Conservation (phyloP, 305 asterid species). For the Coffea humblotiana region DNA sequence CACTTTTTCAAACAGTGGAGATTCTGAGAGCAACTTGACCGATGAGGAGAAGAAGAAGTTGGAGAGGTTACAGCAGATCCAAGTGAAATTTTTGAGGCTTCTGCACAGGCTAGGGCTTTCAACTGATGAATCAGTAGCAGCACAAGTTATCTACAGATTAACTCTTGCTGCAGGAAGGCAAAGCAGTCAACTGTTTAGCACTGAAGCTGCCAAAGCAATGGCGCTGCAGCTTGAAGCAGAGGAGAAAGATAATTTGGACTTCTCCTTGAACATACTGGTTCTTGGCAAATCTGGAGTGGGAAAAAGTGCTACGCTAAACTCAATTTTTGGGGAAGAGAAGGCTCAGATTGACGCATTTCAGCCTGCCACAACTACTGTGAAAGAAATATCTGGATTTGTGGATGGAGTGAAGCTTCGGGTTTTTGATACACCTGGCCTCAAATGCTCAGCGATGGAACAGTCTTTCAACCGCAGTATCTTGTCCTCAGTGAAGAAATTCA, state of each 20-base stretch:
- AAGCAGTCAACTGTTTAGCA: slow-evolving; percentile 51
- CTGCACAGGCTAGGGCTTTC: slow-evolving; percentile 73
- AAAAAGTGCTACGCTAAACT: slow-evolving; percentile 84
- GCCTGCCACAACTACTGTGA: slow-evolving; percentile 57
- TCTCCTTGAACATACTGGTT: slow-evolving; percentile 71
- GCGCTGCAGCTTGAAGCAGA: slow-evolving; percentile 71
- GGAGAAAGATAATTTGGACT: slow-evolving; percentile 53
- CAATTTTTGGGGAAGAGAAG: slow-evolving; percentile 79
- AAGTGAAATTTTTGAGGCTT: slow-evolving; percentile 88
- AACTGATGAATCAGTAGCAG: slow-evolving; percentile 72
- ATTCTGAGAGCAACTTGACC: slow-evolving; percentile 58
- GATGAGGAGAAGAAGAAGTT: slow-evolving; percentile 87
- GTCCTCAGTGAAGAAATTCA: slow-evolving; percentile 59
- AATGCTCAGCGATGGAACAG: slow-evolving; percentile 71
- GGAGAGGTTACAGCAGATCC: slow-evolving; percentile 69
- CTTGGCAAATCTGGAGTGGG: slow-evolving; percentile 93
- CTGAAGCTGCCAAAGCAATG: slow-evolving; percentile 70
- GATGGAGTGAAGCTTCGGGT: slow-evolving; percentile 77
- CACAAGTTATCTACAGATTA: slow-evolving; percentile 78
- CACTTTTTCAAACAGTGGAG: slow-evolving; percentile 42
- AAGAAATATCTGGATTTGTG: slow-evolving; percentile 53
- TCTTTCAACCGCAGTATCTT: slow-evolving; percentile 56
- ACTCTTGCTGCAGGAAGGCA: slow-evolving; percentile 81
- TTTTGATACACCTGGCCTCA: slow-evolving; percentile 85
- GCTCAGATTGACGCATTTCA: slow-evolving; percentile 65